Evolutionary conservation across 345 rosid species (phyloP).

Genomic region (Tarenaya hassleriana): DNA sequence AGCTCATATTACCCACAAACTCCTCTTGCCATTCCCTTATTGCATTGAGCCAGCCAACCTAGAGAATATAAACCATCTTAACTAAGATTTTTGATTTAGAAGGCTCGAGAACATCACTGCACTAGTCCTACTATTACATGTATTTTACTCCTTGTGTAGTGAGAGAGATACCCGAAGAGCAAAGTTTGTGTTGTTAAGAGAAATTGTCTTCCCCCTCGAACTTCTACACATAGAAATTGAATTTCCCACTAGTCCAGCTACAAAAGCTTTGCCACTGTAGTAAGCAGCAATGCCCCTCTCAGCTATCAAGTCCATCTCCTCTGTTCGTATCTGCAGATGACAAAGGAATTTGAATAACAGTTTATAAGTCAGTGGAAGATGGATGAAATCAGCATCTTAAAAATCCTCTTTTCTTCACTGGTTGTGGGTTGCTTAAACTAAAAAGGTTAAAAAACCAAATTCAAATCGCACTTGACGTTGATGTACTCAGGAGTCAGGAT

Average conservation of each 20-base stretch:
- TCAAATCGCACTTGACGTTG: not conserved
- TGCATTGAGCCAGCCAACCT: slow-evolving; percentile 97
- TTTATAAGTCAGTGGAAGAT: no score
- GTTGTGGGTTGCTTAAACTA: slow-evolving; percentile 4
- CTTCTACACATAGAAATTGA: slow-evolving; percentile 54
- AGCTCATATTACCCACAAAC: slow-evolving; percentile 98
- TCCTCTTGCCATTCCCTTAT: slow-evolving; percentile 99
- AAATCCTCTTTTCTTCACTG: not conserved
- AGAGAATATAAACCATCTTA: slow-evolving; percentile 33
- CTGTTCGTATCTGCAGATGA: slow-evolving; percentile 78
- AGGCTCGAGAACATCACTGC: slow-evolving; percentile 13
- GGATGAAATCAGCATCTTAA: slow-evolving; percentile 6
- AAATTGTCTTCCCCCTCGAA: slow-evolving; percentile 69
- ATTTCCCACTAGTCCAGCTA: slow-evolving; percentile 70
- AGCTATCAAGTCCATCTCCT: slow-evolving; percentile 96
- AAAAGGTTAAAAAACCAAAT: not conserved
- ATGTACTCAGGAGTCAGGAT: slow-evolving; percentile 4
- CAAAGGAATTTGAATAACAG: slow-evolving; percentile 15
- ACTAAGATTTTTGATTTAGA: slow-evolving; percentile 18
- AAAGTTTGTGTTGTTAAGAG: slow-evolving; percentile 84
- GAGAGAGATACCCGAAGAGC: slow-evolving; percentile 73
- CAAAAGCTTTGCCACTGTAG: slow-evolving; percentile 79
- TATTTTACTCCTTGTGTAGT: slow-evolving; percentile 10
- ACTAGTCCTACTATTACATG: slow-evolving; percentile 10
- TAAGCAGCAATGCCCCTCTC: slow-evolving; percentile 98